phyloP scores from a whole-genome alignment of 805 yeast genomes.

The Starmerella sp. region DNA sequence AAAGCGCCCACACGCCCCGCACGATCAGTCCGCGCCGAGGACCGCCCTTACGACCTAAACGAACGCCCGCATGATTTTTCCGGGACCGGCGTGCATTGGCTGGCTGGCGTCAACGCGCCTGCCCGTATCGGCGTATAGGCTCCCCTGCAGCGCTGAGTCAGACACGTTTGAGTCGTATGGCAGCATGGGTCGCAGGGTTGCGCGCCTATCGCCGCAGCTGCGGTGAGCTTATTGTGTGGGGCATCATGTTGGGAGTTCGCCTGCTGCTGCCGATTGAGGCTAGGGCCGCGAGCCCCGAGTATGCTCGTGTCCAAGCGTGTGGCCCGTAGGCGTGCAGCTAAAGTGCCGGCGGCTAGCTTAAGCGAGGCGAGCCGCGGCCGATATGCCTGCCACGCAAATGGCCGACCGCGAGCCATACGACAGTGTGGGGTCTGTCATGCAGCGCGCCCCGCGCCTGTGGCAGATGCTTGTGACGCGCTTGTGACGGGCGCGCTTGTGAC shows the following conservation, averaged over 20 bases:
- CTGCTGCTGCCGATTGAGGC: not conserved
- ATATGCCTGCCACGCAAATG: not conserved
- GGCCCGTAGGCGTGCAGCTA: not conserved
- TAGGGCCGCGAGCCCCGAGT: not conserved
- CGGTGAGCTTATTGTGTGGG: not conserved
- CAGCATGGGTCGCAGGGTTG: not conserved
- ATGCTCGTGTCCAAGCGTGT: not conserved
- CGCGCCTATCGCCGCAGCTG: not conserved
- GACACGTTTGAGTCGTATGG: not conserved
- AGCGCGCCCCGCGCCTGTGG: too few species aligned
- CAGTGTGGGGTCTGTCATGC: not conserved
- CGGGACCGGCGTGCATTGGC: not conserved
- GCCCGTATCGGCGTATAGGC: constrained; percentile 1
- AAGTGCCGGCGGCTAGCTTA: not conserved
- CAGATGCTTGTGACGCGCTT: not conserved
- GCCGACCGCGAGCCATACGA: not conserved
- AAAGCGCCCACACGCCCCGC: not conserved
- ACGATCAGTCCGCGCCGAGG: not conserved
- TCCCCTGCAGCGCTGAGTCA: constrained; percentile 2
- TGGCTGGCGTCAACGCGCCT: not conserved
- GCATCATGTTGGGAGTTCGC: not conserved
- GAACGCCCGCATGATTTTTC: not conserved
- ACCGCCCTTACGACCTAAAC: not conserved
- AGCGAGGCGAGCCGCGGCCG: not conserved
- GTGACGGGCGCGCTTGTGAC: not conserved